A percentile compares a stretch with the other conserved stretches of the same genome.
These are phyloP conservation scores for Ophioceras dolichostomum DNA, from an alignment of 2,329 filamentous ascomycete genomes.

Conservation along the genomic window DNA sequence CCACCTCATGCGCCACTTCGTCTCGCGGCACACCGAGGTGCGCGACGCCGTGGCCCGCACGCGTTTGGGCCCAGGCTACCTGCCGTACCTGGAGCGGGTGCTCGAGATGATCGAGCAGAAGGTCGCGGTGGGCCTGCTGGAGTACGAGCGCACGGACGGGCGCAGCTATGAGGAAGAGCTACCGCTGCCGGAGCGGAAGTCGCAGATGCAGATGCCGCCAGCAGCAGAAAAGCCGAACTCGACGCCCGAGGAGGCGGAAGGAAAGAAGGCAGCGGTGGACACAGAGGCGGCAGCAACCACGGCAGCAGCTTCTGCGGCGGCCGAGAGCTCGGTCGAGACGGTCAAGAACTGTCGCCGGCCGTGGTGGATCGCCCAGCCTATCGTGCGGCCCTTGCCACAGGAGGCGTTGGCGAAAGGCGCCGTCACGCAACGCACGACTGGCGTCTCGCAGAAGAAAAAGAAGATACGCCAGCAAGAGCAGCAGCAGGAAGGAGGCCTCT, in stretches of 20 bases:
- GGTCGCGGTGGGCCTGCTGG: conserved; percentile 59
- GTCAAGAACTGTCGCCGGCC: conserved; percentile 66
- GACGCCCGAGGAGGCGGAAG: not conserved
- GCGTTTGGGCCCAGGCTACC: conserved; percentile 53
- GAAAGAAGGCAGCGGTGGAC: conserved; percentile 6
- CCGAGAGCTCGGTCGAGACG: conserved; percentile 51
- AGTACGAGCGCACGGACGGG: conserved; percentile 45
- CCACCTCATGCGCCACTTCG: conserved; percentile 73
- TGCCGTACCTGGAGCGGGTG: conserved; percentile 66
- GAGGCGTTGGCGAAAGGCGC: conserved; percentile 79
- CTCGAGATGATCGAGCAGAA: conserved; percentile 60
- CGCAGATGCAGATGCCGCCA: no score
- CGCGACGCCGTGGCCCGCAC: conserved; percentile 69
- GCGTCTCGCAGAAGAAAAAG: conserved; percentile 63
- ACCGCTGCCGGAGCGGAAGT: not conserved
- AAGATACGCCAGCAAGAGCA: conserved; percentile 30
- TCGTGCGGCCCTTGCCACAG: conserved; percentile 73
- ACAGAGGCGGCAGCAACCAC: conserved; percentile 6
- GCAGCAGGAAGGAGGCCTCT: conserved; percentile 2
- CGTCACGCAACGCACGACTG: no score
- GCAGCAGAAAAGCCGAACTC: conserved; percentile 14
- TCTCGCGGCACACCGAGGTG: conserved; percentile 69
- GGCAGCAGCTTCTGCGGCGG: conserved; percentile 16
- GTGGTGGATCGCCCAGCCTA: conserved; percentile 85
- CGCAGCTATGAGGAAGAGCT: conserved; percentile 28